phyloP scores from a whole-genome alignment of 2,329 filamentous ascomycete genomes.

The Fusarium sp. region DNA sequence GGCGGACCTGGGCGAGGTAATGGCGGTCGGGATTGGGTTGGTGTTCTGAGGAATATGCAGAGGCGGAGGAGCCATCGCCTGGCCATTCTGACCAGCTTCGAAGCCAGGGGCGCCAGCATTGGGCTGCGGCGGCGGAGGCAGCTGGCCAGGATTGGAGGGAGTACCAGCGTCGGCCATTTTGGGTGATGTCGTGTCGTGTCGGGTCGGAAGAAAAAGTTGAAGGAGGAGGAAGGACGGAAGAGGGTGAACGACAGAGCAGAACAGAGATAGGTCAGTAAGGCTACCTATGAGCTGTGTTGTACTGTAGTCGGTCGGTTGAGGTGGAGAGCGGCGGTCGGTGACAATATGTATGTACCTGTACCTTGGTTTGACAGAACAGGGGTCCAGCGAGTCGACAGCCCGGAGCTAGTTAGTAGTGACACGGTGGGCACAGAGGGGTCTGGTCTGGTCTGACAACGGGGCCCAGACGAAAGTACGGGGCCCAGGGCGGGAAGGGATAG shows the following conservation, averaged over 20 bases:
- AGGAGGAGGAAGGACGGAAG: conserved; percentile 27
- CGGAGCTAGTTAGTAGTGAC: conserved; percentile 36
- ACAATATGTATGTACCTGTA: conserved; percentile 42
- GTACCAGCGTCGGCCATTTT: conserved; percentile 83
- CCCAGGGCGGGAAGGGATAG: conserved; percentile 18
- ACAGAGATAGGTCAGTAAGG: conserved; percentile 39
- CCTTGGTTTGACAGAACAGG: conserved; percentile 43
- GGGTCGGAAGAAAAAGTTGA: conserved; percentile 27
- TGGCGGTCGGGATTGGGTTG: conserved; percentile 92
- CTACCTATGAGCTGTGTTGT: conserved; percentile 45
- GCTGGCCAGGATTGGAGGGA: conserved; percentile 70
- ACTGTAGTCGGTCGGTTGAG: conserved; percentile 42
- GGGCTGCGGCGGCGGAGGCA: conserved; percentile 75
- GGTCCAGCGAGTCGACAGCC: conserved; percentile 32
- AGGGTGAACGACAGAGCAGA: conserved; percentile 35
- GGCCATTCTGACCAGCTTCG: conserved; percentile 76
- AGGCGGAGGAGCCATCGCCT: conserved; percentile 87
- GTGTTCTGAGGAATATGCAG: conserved; percentile 96
- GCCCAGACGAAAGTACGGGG: conserved; percentile 16
- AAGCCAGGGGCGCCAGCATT: conserved; percentile 80
- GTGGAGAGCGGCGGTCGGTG: conserved; percentile 47
- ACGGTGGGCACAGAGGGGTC: conserved; percentile 35
- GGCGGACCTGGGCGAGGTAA: conserved; percentile 85
- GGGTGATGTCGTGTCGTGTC: conserved; percentile 36
- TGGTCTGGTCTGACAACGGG: conserved; percentile 31